Conservation (phyloP, 495 filamentous ascomycete genomes). For the Durotheca rogersii region DNA sequence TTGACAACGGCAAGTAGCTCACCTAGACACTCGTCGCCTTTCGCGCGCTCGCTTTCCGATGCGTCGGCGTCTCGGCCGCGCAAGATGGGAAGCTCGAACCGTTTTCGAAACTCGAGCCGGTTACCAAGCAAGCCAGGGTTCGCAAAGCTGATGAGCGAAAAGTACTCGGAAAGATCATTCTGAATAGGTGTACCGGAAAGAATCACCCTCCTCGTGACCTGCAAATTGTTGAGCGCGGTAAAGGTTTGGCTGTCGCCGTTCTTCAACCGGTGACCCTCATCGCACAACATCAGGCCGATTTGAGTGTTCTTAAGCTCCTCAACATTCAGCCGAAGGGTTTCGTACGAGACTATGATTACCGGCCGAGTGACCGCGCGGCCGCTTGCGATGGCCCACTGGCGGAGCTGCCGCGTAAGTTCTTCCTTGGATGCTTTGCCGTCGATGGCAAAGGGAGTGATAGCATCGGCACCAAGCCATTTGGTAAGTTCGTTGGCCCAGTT, state of each 20-base stretch:
- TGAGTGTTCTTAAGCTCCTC: conserved; percentile 82
- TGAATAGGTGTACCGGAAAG: conserved; percentile 97
- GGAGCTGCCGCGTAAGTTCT: conserved; percentile 82
- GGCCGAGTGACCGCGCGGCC: conserved; percentile 89
- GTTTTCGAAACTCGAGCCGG: conserved; percentile 89
- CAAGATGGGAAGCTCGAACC: conserved; percentile 90
- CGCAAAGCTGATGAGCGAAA: conserved; percentile 92
- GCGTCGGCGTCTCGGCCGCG: conserved; percentile 89
- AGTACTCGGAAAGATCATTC: conserved; percentile 97
- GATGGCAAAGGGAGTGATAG: conserved; percentile 90
- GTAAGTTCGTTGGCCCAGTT: conserved; percentile 97
- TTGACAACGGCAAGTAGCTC: conserved; percentile 87
- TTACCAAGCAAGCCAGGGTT: conserved; percentile 92
- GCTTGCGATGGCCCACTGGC: conserved; percentile 90
- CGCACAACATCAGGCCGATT: conserved; percentile 94
- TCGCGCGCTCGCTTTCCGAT: conserved; percentile 75
- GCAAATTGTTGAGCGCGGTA: conserved; percentile 81
- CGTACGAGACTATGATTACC: conserved; percentile 99
- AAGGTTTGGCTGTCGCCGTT: conserved; percentile 97
- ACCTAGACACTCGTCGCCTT: conserved; percentile 77
- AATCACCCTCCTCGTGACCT: conserved; percentile 90
- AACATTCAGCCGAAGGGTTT: conserved; percentile 88
- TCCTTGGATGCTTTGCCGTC: conserved; percentile 96
- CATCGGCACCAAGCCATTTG: conserved; percentile 94
- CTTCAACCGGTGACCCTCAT: conserved; percentile 97